Conservation (phyloP, 176 grass and related monocot species). For the Rhynchospora breviuscula region DNA sequence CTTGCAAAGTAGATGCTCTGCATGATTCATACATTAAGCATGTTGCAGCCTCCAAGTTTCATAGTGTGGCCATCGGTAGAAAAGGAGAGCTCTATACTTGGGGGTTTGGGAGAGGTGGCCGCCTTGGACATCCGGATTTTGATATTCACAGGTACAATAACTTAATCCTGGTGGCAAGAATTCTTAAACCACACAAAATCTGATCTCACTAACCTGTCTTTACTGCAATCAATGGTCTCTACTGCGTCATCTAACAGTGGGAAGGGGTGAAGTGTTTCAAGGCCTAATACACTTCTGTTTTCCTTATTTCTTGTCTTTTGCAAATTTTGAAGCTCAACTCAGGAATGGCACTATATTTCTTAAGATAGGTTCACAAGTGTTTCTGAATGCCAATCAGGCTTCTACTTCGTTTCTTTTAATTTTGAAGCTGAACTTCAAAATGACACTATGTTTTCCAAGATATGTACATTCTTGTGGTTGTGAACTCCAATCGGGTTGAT, state of each 20-base stretch:
- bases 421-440: neutral
- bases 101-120: slow-evolving; percentile 95
- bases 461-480: neutral
- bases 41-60: slow-evolving; percentile 83
- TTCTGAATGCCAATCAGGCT: too few relatives aligned
- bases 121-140: slow-evolving; percentile 89
- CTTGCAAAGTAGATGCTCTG: slow-evolving; percentile 96
- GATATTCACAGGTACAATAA: slow-evolving; percentile 70
- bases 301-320: neutral
- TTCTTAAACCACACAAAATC: neutral
- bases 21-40: slow-evolving; percentile 72
- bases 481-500: neutral
- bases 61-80: slow-evolving; percentile 81
- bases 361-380: neutral
- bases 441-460: neutral
- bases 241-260: neutral
- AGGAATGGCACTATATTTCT: neutral
- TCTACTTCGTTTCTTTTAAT: neutral
- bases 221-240: neutral
- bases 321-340: neutral
- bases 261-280: neutral
- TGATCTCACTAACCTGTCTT: neutral
- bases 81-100: slow-evolving; percentile 94
- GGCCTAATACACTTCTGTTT: neutral
- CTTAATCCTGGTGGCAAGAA: neutral